phyloP scores from a whole-genome alignment of 31 red algal genomes.

The Bonnemaisonia californica region DNA sequence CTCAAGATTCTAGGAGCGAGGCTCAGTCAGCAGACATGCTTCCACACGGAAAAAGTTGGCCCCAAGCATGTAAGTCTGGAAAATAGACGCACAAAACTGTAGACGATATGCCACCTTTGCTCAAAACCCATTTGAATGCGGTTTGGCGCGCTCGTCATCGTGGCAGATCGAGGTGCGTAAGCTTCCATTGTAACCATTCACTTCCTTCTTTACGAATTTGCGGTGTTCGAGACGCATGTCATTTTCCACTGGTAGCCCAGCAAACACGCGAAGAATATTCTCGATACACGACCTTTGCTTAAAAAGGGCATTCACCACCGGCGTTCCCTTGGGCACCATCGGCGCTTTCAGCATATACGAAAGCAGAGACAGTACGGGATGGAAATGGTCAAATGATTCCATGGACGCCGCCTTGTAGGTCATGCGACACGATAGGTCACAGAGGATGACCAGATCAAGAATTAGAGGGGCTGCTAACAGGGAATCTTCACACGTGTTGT shows the following conservation, averaged over 20 bases:
- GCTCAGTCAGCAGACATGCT: too few species aligned
- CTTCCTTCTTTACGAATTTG: slow-evolving; percentile 7
- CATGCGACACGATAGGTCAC: slow-evolving; percentile 86
- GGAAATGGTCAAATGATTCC: slow-evolving; percentile 62
- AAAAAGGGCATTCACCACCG: slow-evolving; percentile 91
- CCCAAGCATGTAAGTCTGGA: too few species aligned
- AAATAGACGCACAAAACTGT: too few species aligned
- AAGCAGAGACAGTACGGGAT: slow-evolving; percentile 94
- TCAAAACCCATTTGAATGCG: too few species aligned
- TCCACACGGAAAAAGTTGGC: too few species aligned
- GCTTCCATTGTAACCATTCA: background rate
- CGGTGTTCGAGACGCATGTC: slow-evolving; percentile 95
- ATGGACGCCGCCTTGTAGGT: slow-evolving; percentile 62
- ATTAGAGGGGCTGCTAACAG: slow-evolving; percentile 93
- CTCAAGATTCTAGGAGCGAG: too few species aligned
- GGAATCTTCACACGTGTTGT: slow-evolving; percentile 97
- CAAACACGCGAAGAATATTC: slow-evolving; percentile 88
- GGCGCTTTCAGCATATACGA: slow-evolving; percentile 96
- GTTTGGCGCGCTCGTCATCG: too few species aligned
- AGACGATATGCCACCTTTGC: too few species aligned
- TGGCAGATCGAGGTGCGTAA: background rate
- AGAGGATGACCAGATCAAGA: slow-evolving; percentile 88
- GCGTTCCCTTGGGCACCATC: slow-evolving; percentile 81
- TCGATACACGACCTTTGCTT: slow-evolving; percentile 91
- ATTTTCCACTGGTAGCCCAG: slow-evolving; percentile 85